Conservation (phyloP, 495 filamentous ascomycete genomes). For the Staphylotrichum longicolle region DNA sequence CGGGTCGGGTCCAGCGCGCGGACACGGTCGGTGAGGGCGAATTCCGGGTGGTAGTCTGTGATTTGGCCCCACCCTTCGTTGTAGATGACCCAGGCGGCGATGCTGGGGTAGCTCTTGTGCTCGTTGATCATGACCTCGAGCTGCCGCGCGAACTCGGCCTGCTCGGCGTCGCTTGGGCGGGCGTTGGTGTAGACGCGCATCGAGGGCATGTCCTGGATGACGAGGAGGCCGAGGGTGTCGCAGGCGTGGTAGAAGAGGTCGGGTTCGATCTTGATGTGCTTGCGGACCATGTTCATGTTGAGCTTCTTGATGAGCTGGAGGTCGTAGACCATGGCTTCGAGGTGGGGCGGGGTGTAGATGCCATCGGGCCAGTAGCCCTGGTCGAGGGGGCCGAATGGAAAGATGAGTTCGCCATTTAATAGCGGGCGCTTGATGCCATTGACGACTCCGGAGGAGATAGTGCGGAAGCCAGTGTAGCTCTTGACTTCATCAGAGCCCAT, state of each 20-base stretch:
- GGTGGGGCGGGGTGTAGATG: slow-evolving; percentile 57
- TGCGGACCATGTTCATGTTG: slow-evolving; percentile 66
- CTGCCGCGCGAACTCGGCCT: slow-evolving; percentile 61
- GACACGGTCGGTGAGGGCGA: slow-evolving; percentile 52
- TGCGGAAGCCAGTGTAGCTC: slow-evolving; percentile 69
- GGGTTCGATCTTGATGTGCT: slow-evolving; percentile 70
- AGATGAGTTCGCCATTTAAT: slow-evolving; percentile 62
- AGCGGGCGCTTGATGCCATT: slow-evolving; percentile 60
- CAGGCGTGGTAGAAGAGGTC: slow-evolving; percentile 66
- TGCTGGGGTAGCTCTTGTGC: slow-evolving; percentile 61
- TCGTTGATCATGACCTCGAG: slow-evolving; percentile 60
- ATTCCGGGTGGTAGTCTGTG: slow-evolving; percentile 50
- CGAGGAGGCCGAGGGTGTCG: slow-evolving; percentile 59
- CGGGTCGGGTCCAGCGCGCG: slow-evolving; percentile 58
- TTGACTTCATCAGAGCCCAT: slow-evolving; percentile 53
- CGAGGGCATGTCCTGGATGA: slow-evolving; percentile 69
- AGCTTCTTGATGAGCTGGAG: slow-evolving; percentile 57
- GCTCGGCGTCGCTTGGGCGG: slow-evolving; percentile 47
- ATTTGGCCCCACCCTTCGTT: slow-evolving; percentile 72
- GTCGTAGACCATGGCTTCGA: slow-evolving; percentile 65
- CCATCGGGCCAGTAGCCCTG: slow-evolving; percentile 72
- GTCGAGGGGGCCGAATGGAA: slow-evolving; percentile 65
- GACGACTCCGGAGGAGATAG: slow-evolving; percentile 51
- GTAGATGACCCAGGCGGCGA: slow-evolving; percentile 60
- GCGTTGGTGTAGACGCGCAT: slow-evolving; percentile 39